Evolutionary conservation across 2,329 filamentous ascomycete genomes (phyloP), one percentile per base, ranked within the genome.

Genomic region (Gliomastix tumulicola): DNA sequence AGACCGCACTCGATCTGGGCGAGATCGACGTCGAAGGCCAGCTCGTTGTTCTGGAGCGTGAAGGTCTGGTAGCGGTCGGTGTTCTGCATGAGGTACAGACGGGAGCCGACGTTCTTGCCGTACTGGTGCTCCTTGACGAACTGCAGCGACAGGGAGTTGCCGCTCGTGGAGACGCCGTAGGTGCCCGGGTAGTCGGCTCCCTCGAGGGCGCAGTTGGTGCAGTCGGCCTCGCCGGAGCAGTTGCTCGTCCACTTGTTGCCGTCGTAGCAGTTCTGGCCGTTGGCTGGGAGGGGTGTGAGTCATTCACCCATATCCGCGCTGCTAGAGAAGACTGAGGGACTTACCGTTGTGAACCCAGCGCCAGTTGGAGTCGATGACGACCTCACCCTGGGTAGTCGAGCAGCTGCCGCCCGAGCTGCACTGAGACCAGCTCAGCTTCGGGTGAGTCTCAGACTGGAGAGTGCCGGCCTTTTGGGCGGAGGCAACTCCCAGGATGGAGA

Each of bases 1-100:
- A 84, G 56, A 36, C 81, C 80, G 47, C 81, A 84, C 22, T 49
- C 70, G 19, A 82, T 63, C 38, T 69, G 69, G 20, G 76, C 80
- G 21, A 81, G 67, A 49, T 84, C 79, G 13, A 82, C 76, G 38
- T 82, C 77, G 39, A 84, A 82, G 23, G 74, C 72, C 49, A 84
- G 74, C 54, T 84, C 79, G 49, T 76, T 66, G 57, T 73, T 73
- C 41, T 72, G 61, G 36, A 82, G 62, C 38, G 74, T 66, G 58
- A 82, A 74, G 48, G 72, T 68, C 57, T 80, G 58, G 51, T 83
- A 83, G 40, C 66, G 68, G 41, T 59, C 61, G 30, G 69, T 65
- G 35, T 65, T 60, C 42, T 68, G 65, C 60, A 82, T 66, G 38
- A 82, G 63, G 51, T 79, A 83, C 31, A 79, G 54, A 40, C 79